A percentile compares a stretch with the other conserved stretches of the same genome.
Evolutionary conservation across 306 rosid genomes (phyloP).

Genomic region (Fragaria ananassa): DNA sequence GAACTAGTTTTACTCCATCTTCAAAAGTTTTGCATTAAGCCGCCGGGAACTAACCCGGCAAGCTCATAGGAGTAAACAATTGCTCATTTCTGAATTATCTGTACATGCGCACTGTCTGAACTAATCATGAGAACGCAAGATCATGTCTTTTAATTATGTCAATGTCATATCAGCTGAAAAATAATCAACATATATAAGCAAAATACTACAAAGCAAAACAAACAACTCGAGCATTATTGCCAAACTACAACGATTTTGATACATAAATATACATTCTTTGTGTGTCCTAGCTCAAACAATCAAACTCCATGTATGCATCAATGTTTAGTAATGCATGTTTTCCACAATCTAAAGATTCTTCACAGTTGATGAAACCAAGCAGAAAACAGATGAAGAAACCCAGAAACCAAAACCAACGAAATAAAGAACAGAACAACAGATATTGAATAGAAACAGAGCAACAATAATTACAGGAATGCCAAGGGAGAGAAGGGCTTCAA

Average conservation of each 20-base stretch:
- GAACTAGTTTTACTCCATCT: not conserved
- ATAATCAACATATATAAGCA: too few species aligned
- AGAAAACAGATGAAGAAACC: not conserved
- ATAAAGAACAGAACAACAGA: not conserved
- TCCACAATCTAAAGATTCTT: not conserved
- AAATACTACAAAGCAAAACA: not conserved
- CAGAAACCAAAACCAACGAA: not conserved
- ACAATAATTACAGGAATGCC: constrained; percentile 7
- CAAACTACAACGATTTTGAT: too few species aligned
- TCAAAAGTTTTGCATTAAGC: not conserved
- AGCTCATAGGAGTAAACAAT: not conserved
- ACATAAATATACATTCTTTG: not conserved
- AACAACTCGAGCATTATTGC: not conserved
- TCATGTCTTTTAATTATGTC: not conserved
- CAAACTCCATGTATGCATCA: not conserved
- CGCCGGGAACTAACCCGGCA: not conserved
- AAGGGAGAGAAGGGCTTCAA: constrained; percentile 9
- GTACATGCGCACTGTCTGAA: not conserved
- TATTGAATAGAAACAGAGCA: not conserved
- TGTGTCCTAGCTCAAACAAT: not conserved
- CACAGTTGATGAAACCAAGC: not conserved
- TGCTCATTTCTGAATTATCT: not conserved
- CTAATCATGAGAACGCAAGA: not conserved
- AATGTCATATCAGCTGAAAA: not conserved
- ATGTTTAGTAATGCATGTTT: not conserved